Evolutionary conservation across 2,329 filamentous ascomycete genomes (phyloP).

Genomic region (Cercospora sp.): DNA sequence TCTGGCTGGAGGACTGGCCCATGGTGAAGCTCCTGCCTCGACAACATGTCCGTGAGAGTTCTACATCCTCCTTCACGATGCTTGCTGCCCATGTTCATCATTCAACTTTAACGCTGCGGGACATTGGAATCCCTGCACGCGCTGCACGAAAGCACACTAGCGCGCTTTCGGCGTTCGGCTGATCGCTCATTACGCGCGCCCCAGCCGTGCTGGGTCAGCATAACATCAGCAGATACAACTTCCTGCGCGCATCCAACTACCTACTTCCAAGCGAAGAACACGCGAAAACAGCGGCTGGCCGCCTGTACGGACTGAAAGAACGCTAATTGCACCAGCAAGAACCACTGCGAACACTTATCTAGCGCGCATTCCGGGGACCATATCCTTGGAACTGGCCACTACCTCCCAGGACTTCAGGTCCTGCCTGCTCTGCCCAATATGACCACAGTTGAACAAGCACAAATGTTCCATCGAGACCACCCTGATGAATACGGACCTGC

Average conservation of each 20-base stretch:
- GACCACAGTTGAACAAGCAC: constrained; percentile 22
- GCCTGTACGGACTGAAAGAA: neutral
- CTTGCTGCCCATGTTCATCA: constrained; percentile 7
- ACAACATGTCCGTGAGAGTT: neutral
- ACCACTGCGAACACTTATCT: neutral
- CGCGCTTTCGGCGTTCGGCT: constrained; percentile 7
- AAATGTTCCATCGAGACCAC: constrained; percentile 18
- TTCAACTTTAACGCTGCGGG: constrained; percentile 11
- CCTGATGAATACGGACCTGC: constrained; percentile 23
- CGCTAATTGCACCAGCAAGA: neutral
- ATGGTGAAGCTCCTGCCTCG: constrained; percentile 12
- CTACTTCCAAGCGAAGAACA: neutral
- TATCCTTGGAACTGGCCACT: neutral
- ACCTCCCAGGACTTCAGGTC: neutral
- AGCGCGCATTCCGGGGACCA: neutral
- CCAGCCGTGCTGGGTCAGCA: constrained; percentile 3
- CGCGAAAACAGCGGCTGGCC: neutral
- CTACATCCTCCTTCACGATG: neutral
- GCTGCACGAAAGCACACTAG: neutral
- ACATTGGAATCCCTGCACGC: constrained; percentile 5
- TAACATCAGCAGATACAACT: constrained; percentile 4
- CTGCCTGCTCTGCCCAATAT: constrained; percentile 10
- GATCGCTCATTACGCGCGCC: constrained; percentile 1
- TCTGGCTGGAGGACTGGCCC: constrained; percentile 21
- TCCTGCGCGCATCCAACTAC: neutral